Evolutionary conservation across 257 asterid species (phyloP).

Genomic region (Lycium barbarum): DNA sequence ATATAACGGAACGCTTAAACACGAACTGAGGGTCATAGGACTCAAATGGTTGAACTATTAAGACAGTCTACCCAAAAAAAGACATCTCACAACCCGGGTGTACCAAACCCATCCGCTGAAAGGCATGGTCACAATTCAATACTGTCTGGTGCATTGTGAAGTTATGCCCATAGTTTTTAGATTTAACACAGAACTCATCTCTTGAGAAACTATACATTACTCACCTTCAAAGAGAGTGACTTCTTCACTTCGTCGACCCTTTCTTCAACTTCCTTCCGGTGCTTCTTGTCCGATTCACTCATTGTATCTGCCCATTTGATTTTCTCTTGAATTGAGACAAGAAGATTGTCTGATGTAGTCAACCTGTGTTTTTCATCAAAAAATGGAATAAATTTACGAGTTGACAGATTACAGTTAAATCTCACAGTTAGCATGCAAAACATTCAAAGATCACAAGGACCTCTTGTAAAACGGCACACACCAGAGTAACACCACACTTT

Average conservation of each 20-base stretch:
- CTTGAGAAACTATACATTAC: slow-evolving; percentile 43
- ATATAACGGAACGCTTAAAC: neutral
- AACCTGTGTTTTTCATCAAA: slow-evolving; percentile 55
- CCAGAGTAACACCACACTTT: slow-evolving; percentile 17
- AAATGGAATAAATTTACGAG: slow-evolving; percentile 29
- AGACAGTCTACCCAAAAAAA: slow-evolving; percentile 14
- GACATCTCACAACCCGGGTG: slow-evolving; percentile 10
- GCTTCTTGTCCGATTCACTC: slow-evolving; percentile 82
- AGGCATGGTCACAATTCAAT: neutral
- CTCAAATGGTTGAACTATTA: slow-evolving; percentile 8
- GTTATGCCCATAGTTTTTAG: neutral
- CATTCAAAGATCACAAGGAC: slow-evolving; percentile 13
- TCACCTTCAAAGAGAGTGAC: slow-evolving; percentile 78
- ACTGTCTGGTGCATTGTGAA: neutral
- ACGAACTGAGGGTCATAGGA: slow-evolving; percentile 5
- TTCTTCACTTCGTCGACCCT: slow-evolving; percentile 80
- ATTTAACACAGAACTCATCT: slow-evolving; percentile 8
- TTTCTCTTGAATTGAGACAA: slow-evolving; percentile 90
- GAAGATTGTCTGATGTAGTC: slow-evolving; percentile 86
- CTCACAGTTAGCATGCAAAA: neutral
- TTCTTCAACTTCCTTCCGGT: slow-evolving; percentile 81
- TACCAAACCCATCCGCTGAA: neutral
- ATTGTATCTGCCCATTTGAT: slow-evolving; percentile 95
- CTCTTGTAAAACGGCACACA: slow-evolving; percentile 12
- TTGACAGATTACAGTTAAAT: neutral